These are phyloP conservation scores for Theileria annulata DNA, from an alignment of 169 alveolate species.

Conservation along the genomic window DNA sequence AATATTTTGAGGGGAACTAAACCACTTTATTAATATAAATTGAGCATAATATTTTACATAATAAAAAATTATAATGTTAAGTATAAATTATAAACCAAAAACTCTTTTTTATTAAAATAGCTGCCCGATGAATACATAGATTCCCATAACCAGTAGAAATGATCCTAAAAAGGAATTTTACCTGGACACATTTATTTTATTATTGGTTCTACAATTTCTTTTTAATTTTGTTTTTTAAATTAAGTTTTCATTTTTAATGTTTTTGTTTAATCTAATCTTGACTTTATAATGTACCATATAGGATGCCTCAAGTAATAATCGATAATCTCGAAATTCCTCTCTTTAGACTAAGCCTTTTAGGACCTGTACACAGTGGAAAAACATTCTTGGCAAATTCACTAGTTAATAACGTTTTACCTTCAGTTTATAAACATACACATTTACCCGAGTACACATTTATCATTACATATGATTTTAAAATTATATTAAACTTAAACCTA, in stretches of 20 bases:
- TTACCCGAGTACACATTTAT: conserved; percentile 43
- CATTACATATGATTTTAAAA: not conserved
- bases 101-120: too few species aligned
- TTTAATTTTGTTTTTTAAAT: not conserved
- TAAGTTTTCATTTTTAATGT: not conserved
- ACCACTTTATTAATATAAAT: not conserved
- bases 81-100: too few species aligned
- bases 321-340: conserved; percentile 61
- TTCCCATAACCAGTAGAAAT: not conserved
- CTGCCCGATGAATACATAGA: not conserved
- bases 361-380: conserved; percentile 55
- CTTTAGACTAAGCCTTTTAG: conserved; percentile 54
- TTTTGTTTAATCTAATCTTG: not conserved
- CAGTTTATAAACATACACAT: conserved; percentile 34
- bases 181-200: not conserved
- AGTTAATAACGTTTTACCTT: conserved; percentile 56
- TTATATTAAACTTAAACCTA: not conserved
- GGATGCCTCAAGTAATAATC: conserved; percentile 57
- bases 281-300: not conserved
- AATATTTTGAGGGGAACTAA: not conserved
- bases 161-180: not conserved
- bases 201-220: not conserved
- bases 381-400: conserved; percentile 65
- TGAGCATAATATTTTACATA: not conserved
- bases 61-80: too few species aligned